phyloP scores from a whole-genome alignment of 2,329 filamentous ascomycete species.

The Reticulascus tulasneorum region DNA sequence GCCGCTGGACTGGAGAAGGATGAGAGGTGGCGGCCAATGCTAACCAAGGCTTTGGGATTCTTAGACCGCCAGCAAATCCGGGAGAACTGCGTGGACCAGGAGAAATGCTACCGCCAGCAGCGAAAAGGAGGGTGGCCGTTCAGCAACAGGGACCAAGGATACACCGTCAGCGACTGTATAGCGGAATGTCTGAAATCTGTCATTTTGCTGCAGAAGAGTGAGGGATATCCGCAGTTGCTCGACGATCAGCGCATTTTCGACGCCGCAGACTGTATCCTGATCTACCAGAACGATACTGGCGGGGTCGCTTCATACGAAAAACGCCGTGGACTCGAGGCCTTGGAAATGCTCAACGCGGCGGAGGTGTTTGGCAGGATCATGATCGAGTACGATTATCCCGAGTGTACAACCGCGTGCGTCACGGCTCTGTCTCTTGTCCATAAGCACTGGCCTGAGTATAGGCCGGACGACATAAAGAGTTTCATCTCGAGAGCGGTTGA shows the following conservation, averaged over 20 bases:
- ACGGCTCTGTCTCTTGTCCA: conserved; percentile 82
- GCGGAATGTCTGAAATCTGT: conserved; percentile 86
- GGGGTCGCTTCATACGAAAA: conserved; percentile 90
- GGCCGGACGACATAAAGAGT: conserved; percentile 65
- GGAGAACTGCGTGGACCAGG: conserved; percentile 74
- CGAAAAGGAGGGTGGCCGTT: conserved; percentile 96
- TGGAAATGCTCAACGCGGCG: conserved; percentile 89
- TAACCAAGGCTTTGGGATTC: conserved; percentile 77
- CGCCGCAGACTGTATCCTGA: conserved; percentile 82
- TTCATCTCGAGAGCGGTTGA: conserved; percentile 71
- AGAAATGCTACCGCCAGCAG: conserved; percentile 80
- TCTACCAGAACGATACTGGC: conserved; percentile 84
- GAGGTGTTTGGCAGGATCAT: conserved; percentile 97
- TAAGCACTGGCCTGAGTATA: conserved; percentile 76
- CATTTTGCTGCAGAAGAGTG: conserved; percentile 75
- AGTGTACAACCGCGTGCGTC: conserved; percentile 93
- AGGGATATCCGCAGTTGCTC: conserved; percentile 70
- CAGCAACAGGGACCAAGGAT: conserved; percentile 87
- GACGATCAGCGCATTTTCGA: conserved; percentile 77
- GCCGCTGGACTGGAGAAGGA: conserved; percentile 76
- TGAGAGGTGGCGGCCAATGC: conserved; percentile 75
- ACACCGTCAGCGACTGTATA: conserved; percentile 92
- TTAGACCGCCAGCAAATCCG: conserved; percentile 88
- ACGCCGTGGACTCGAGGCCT: conserved; percentile 68
- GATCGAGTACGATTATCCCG: conserved; percentile 97